Evolutionary conservation across 1,284 basidiomycete species (phyloP).

Genomic region (Coriolopsis trogii): DNA sequence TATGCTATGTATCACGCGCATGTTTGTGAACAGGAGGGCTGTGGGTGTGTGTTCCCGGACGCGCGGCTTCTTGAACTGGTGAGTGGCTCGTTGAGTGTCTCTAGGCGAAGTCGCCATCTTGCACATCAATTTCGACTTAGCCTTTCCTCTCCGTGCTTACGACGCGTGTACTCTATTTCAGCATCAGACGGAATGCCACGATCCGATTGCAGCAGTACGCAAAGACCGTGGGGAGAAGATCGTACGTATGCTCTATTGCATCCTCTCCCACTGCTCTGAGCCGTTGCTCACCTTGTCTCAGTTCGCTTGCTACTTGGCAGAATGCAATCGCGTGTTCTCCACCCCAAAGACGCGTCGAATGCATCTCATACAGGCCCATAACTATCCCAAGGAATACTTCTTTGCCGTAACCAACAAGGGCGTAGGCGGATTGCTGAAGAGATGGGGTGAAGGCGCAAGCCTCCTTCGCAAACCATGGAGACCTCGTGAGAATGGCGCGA

Average conservation of each 20-base stretch:
- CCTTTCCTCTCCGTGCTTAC: neutral
- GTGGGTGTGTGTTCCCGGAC: conserved; percentile 87
- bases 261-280: neutral
- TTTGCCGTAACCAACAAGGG: conserved; percentile 90
- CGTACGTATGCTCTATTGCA: conserved; percentile 49
- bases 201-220: conserved; percentile 73
- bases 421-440: conserved; percentile 71
- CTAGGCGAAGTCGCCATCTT: too few relatives aligned
- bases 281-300: conserved; percentile 33
- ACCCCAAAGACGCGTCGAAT: conserved; percentile 79
- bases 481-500: conserved; percentile 34
- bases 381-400: conserved; percentile 86
- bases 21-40: conserved; percentile 71
- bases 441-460: conserved; percentile 81
- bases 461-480: conserved; percentile 75
- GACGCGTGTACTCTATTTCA: conserved; percentile 42
- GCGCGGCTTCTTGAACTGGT: conserved; percentile 77
- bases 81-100: conserved; percentile 45
- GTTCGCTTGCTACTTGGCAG: conserved; percentile 81
- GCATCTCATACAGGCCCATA: conserved; percentile 82
- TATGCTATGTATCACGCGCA: conserved; percentile 84
- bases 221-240: conserved; percentile 88
- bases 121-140: too few relatives aligned
- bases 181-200: conserved; percentile 89
- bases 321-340: conserved; percentile 67